A percentile compares a stretch with the other conserved stretches of the same genome.
Evolutionary conservation across 108 stramenopile species (phyloP).

Genomic region (Nitzschia sp.): DNA sequence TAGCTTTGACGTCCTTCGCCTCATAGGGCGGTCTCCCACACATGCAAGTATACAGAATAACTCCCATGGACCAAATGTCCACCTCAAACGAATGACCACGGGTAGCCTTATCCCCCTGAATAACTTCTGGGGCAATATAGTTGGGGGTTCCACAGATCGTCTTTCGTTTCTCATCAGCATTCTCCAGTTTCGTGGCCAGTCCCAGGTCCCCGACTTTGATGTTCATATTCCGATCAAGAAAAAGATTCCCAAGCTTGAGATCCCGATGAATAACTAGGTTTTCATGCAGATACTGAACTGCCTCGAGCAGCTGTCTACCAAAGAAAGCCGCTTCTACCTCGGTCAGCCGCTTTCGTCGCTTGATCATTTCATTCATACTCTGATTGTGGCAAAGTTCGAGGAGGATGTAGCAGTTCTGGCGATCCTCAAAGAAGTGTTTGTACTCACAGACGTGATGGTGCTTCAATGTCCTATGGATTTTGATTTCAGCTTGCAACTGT

Average conservation of each 20-base stretch:
- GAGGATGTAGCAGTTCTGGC: constrained; percentile 95
- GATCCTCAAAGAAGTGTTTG: constrained; percentile 98
- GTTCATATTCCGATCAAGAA: constrained; percentile 82
- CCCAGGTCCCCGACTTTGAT: constrained; percentile 97
- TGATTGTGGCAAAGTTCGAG: constrained; percentile 97
- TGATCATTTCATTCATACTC: constrained; percentile 94
- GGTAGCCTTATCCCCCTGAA: constrained; percentile 84
- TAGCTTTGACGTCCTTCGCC: constrained; percentile 96
- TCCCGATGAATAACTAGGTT: constrained; percentile 97
- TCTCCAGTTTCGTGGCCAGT: constrained; percentile 88
- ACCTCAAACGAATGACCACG: constrained; percentile 96
- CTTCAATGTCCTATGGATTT: constrained; percentile 94
- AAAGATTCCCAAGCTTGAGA: constrained; percentile 98
- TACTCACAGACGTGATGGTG: constrained; percentile 93
- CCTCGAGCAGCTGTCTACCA: constrained; percentile 86
- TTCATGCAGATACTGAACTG: constrained; percentile 90
- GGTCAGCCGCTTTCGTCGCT: constrained; percentile 85
- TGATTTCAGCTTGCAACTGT: constrained; percentile 98
- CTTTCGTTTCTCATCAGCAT: constrained; percentile 86
- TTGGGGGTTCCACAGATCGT: constrained; percentile 99
- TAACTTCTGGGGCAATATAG: constrained; percentile 99
- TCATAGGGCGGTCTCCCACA: constrained; percentile 98
- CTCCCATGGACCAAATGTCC: constrained; percentile 98
- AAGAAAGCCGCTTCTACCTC: constrained; percentile 87
- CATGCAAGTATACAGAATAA: constrained; percentile 95